phyloP scores from a whole-genome alignment of 106 monocot genomes.

The Cymbidium sinense region DNA sequence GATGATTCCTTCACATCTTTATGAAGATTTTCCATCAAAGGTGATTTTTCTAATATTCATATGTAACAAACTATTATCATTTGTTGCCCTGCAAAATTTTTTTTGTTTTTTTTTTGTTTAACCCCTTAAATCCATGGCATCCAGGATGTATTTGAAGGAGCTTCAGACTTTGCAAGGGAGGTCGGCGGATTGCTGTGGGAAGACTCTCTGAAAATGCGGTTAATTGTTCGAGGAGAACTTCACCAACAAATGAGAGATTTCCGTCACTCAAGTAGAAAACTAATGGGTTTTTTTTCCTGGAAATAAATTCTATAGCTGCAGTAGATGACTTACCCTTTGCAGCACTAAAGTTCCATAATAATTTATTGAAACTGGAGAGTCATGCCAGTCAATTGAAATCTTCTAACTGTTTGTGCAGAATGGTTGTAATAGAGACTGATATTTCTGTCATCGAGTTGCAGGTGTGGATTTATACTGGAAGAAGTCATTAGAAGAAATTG shows the following conservation, averaged over 20 bases:
- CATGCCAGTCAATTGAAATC: no score
- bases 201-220: constrained; percentile 60
- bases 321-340: no score
- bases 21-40: constrained; percentile 97
- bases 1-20: constrained; percentile 67
- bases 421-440: no score
- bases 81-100: neutral
- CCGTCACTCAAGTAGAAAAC: constrained; percentile 49
- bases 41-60: constrained; percentile 17
- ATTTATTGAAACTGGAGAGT: no score
- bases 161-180: constrained; percentile 84
- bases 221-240: constrained; percentile 68
- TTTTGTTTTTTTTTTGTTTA: neutral
- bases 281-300: no score
- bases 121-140: neutral
- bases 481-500: no score
- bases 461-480: no score
- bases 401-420: no score
- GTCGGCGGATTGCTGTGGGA: constrained; percentile 72
- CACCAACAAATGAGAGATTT: constrained; percentile 92
- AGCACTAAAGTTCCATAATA: no score
- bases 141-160: constrained; percentile 90
- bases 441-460: no score
- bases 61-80: neutral
- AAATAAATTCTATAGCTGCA: no score